Percentiles rank a stretch among this genome's conserved stretches.
Conservation (phyloP, 805 yeast genomes). For the Saturnispora diversa region DNA sequence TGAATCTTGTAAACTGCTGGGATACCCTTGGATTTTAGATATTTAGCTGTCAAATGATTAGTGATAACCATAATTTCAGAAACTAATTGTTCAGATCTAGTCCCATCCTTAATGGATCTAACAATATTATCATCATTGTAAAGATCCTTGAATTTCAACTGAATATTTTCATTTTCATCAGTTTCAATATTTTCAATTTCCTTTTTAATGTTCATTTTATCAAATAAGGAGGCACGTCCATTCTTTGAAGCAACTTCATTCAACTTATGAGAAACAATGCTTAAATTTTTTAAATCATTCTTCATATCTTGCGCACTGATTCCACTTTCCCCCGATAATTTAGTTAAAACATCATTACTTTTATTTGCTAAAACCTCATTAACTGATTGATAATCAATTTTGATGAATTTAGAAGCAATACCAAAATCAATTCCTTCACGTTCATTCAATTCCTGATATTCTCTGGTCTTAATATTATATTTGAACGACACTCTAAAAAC, state of each 20-base stretch:
- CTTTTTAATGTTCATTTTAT: constrained; percentile 17
- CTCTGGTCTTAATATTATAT: constrained; percentile 21
- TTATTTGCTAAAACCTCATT: constrained; percentile 38
- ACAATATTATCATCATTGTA: constrained; percentile 13
- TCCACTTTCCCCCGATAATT: constrained; percentile 6
- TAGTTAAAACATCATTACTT: constrained; percentile 8
- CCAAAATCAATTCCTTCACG: constrained; percentile 34
- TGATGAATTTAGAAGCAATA: constrained; percentile 37
- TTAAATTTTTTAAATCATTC: constrained; percentile 33
- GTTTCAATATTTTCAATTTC: constrained; percentile 20
- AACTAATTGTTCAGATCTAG: constrained; percentile 57
- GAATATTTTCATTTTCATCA: constrained; percentile 21
- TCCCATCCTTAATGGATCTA: constrained; percentile 10
- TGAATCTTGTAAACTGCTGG: constrained; percentile 45
- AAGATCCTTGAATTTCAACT: constrained; percentile 19
- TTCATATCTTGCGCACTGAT: constrained; percentile 11
- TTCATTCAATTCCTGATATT: constrained; percentile 16
- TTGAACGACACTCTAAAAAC: constrained; percentile 37
- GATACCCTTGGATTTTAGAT: constrained; percentile 35
- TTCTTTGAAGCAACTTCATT: constrained; percentile 25
- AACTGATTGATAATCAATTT: constrained; percentile 58
- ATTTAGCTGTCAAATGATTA: constrained; percentile 50
- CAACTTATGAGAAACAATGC: constrained; percentile 26
- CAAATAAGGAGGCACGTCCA: constrained; percentile 31
- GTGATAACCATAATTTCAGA: constrained; percentile 80